phyloP scores from a whole-genome alignment of 441 rosid genomes.

The Erodium chrysanthum region DNA sequence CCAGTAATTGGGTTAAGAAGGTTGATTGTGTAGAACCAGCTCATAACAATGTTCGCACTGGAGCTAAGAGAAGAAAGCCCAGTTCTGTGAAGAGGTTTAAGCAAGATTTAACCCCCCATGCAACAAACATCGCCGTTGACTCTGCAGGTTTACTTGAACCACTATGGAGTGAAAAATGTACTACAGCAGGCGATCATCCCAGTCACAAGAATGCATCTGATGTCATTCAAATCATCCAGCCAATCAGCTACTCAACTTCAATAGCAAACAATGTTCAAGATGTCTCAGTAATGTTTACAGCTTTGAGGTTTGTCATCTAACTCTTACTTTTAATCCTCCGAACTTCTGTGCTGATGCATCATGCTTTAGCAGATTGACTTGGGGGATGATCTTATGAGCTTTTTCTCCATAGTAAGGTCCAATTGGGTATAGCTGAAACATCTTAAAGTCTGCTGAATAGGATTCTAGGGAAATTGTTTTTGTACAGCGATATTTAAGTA shows the following conservation, averaged over 20 bases:
- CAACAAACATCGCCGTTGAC: conserved; percentile 30
- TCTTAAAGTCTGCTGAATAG: neutral
- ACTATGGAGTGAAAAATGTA: conserved; percentile 35
- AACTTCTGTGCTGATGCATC: neutral
- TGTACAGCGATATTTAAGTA: neutral
- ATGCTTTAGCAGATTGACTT: neutral
- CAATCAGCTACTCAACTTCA: conserved; percentile 58
- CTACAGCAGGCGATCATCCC: conserved; percentile 26
- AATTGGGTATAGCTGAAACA: neutral
- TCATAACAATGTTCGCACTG: conserved; percentile 48
- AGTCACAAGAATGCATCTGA: conserved; percentile 31
- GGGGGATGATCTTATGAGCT: too few species aligned
- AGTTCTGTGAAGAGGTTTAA: conserved; percentile 87
- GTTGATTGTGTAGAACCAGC: conserved; percentile 35
- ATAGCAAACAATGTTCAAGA: conserved; percentile 47
- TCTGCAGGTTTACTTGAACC: conserved; percentile 32
- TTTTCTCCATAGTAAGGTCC: neutral
- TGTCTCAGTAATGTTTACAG: conserved; percentile 60
- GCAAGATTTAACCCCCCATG: conserved; percentile 39
- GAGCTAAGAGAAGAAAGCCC: conserved; percentile 80
- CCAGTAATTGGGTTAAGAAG: conserved; percentile 37
- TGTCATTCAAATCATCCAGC: conserved; percentile 59
- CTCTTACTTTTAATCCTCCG: conserved; percentile 11
- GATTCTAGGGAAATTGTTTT: neutral
- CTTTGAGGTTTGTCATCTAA: conserved; percentile 55